A percentile compares a stretch with the other conserved stretches of the same genome.
These are phyloP conservation scores for Alternaria ventricosa DNA, from an alignment of 2,329 filamentous ascomycete species.

Conservation along the genomic window DNA sequence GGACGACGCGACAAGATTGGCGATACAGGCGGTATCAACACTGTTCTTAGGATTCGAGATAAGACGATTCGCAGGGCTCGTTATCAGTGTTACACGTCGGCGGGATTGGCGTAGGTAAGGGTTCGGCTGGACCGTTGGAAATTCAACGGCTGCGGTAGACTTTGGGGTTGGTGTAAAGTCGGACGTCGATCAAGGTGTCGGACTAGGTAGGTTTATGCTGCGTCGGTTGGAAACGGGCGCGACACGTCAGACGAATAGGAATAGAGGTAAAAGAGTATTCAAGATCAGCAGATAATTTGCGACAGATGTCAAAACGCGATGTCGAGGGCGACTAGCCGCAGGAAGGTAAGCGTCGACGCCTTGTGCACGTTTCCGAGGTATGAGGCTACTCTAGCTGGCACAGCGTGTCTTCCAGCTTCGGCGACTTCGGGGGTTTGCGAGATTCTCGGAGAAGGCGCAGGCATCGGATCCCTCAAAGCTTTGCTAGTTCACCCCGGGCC, in stretches of 20 bases:
- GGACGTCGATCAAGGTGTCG: constrained; percentile 1
- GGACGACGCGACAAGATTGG: constrained; percentile 16
- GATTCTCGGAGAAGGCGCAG: constrained; percentile 11
- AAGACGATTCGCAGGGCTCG: not conserved
- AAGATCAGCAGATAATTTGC: constrained; percentile 41
- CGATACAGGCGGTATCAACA: not conserved
- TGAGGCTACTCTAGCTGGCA: constrained; percentile 1
- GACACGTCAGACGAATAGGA: constrained; percentile 10
- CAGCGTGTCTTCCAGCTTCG: not conserved
- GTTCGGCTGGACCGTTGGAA: not conserved
- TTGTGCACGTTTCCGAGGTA: constrained; percentile 2
- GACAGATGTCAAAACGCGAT: constrained; percentile 34
- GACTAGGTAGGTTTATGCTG: not conserved
- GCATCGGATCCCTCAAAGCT: not conserved
- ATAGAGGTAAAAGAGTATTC: constrained; percentile 10
- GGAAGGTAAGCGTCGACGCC: constrained; percentile 12
- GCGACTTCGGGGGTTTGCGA: not conserved
- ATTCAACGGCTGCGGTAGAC: not conserved
- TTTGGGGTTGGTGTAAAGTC: not conserved
- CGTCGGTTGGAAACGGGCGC: not conserved
- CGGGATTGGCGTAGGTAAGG: not conserved
- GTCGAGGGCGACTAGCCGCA: constrained; percentile 29
- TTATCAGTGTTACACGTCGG: constrained; percentile 3
- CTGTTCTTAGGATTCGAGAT: not conserved
- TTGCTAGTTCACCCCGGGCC: constrained; percentile 16